Conservation (phyloP, 495 filamentous ascomycete genomes). For the Xanthoparmelia taractica region DNA sequence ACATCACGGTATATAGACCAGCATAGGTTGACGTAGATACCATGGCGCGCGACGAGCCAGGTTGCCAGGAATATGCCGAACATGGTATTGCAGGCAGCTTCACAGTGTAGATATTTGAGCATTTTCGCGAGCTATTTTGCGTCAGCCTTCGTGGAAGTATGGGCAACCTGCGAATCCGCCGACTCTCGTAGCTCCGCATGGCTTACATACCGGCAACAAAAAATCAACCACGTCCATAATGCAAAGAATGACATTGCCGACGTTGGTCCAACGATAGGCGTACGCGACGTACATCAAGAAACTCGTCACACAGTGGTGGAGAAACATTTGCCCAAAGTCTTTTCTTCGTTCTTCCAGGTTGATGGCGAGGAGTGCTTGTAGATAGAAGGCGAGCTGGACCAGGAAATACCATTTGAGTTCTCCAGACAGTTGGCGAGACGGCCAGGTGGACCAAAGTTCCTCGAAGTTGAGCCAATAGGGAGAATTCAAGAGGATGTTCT, state of each 20-base stretch:
- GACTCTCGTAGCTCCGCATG: background rate
- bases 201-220: conserved; percentile 64
- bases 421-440: conserved; percentile 60
- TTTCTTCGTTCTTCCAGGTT: conserved; percentile 91
- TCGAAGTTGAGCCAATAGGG: conserved; percentile 65
- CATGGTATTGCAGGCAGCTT: conserved; percentile 66
- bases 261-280: conserved; percentile 71
- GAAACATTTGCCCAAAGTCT: conserved; percentile 92
- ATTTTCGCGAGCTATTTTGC: conserved; percentile 79
- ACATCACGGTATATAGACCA: conserved; percentile 74
- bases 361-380: conserved; percentile 90
- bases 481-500: conserved; percentile 25
- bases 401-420: conserved; percentile 87
- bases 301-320: conserved; percentile 87
- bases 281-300: conserved; percentile 72
- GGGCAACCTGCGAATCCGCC: background rate
- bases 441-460: conserved; percentile 79
- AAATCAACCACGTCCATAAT: conserved; percentile 93
- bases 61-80: conserved; percentile 82
- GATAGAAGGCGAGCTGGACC: conserved; percentile 83
- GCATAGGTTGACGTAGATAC: conserved; percentile 67
- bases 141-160: background rate
- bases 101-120: conserved; percentile 77
- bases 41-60: conserved; percentile 79
- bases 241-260: conserved; percentile 81